phyloP scores from a whole-genome alignment of 2,329 filamentous ascomycete species.

The Rasamsonia emersonii region DNA sequence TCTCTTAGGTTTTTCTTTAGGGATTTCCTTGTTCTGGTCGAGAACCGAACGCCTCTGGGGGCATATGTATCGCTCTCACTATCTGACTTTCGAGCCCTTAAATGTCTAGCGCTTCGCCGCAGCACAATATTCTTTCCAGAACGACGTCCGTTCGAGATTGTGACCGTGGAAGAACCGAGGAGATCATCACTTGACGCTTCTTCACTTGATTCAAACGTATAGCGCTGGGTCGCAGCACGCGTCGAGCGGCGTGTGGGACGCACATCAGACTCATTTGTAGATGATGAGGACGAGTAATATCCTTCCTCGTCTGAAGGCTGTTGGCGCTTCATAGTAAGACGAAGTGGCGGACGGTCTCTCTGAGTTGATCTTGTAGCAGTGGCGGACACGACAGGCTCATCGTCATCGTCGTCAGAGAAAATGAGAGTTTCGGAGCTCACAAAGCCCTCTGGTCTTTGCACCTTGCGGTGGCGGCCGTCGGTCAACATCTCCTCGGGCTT shows the following conservation, averaged over 20 bases:
- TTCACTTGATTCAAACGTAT: constrained; percentile 11
- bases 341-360: too few relatives aligned
- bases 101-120: constrained; percentile 7
- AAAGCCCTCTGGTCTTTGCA: constrained; percentile 5
- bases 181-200: constrained; percentile 19
- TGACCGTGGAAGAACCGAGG: constrained; percentile 8
- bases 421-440: constrained; percentile 10
- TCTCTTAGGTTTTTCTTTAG: constrained; percentile 38
- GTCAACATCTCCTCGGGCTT: too few relatives aligned
- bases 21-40: constrained; percentile 20
- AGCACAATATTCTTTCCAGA: constrained; percentile 8
- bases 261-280: not conserved
- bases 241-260: constrained; percentile 6
- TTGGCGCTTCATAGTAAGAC: too few relatives aligned
- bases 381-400: constrained; percentile 2
- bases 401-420: constrained; percentile 8
- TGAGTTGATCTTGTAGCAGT: too few relatives aligned
- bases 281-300: constrained; percentile 6
- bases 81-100: constrained; percentile 6
- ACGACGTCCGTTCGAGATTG: constrained; percentile 9
- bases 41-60: constrained; percentile 18
- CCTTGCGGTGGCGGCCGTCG: not conserved
- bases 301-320: too few relatives aligned
- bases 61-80: constrained; percentile 10
- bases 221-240: constrained; percentile 2